A percentile compares a stretch with the other conserved stretches of the same genome.
Evolutionary conservation across 768 basidiomycete genomes (phyloP).

Genomic region (Mycena polygramma): DNA sequence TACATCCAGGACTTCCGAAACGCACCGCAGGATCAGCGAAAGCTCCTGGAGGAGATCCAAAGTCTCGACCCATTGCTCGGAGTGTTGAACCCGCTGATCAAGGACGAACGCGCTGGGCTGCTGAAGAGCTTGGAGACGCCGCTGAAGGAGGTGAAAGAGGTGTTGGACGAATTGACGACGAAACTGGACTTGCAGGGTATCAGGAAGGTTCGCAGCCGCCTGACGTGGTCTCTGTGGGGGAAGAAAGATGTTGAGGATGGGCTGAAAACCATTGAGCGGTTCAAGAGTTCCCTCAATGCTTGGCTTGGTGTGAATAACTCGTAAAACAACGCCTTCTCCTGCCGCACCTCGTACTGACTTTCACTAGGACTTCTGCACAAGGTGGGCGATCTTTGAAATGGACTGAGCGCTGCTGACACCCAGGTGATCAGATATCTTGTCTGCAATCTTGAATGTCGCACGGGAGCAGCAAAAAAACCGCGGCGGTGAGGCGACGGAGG

Average conservation of each 20-base stretch:
- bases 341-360: neutral
- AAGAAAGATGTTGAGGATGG: neutral
- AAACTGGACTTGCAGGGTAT: neutral
- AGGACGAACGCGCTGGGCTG: neutral
- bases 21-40: neutral
- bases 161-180: neutral
- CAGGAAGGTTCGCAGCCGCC: neutral
- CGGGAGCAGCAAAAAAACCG: slow-evolving; percentile 4
- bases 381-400: neutral
- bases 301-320: neutral
- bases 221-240: neutral
- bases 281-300: neutral
- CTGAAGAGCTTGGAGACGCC: neutral
- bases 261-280: neutral
- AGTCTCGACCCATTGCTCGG: neutral
- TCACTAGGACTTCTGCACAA: neutral
- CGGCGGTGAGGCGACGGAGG: neutral
- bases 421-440: neutral
- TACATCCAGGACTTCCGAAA: neutral
- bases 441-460: neutral
- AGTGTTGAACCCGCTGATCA: neutral
- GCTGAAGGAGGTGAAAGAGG: too few species aligned
- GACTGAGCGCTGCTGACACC: neutral
- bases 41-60: neutral
- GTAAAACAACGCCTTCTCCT: neutral